These are phyloP conservation scores for Cryptosporidium tyzzeri DNA, from an alignment of 169 alveolate genomes.

Conservation along the genomic window DNA sequence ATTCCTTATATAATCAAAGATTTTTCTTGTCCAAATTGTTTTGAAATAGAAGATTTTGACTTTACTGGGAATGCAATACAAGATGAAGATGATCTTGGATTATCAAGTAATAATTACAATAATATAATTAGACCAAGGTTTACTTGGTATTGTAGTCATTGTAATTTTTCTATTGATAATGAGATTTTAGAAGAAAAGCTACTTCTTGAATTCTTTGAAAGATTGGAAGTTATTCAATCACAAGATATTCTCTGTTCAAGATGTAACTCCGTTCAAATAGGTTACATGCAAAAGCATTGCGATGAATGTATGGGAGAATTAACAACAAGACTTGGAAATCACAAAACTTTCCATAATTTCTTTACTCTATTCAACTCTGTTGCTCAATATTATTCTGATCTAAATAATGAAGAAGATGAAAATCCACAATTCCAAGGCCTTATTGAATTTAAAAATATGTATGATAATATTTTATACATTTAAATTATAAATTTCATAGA, in stretches of 20 bases:
- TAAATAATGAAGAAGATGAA: not conserved
- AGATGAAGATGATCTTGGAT: conserved; percentile 23
- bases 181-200: conserved; percentile 34
- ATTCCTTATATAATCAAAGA: conserved; percentile 44
- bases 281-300: conserved; percentile 33
- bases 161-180: conserved; percentile 25
- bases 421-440: conserved; percentile 21
- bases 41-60: conserved; percentile 72
- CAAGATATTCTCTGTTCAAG: conserved; percentile 46
- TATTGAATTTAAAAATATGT: conserved; percentile 21
- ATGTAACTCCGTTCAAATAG: conserved; percentile 49
- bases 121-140: not conserved
- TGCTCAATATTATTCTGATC: conserved; percentile 18
- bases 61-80: conserved; percentile 34
- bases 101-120: not conserved
- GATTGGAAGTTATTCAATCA: conserved; percentile 55
- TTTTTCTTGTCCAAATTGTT: conserved; percentile 52
- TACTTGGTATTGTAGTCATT: conserved; percentile 58
- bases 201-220: conserved; percentile 45
- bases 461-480: not conserved
- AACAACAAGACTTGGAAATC: conserved; percentile 44
- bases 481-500: not conserved
- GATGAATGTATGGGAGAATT: conserved; percentile 48
- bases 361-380: conserved; percentile 22
- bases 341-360: conserved; percentile 17